Evolutionary conservation across 2,329 filamentous ascomycete genomes (phyloP), one percentile per base, ranked within the genome.

Genomic region (Colletotrichum destructivum): DNA sequence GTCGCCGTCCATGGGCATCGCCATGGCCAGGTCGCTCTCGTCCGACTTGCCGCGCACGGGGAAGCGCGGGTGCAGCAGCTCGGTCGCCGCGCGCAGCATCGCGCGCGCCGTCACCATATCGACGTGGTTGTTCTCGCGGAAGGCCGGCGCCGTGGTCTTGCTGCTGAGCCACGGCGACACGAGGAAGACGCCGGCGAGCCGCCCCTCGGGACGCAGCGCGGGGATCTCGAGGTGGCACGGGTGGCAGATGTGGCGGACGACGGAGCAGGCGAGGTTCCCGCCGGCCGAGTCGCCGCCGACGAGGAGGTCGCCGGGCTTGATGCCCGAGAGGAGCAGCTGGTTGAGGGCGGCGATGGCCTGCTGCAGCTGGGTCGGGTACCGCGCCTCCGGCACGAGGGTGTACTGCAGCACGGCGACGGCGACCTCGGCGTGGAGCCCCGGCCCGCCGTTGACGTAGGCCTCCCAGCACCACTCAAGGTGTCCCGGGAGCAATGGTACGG

Each of bases 231-330:
- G 72, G 46, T 79, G 77, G 23, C 64, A 68, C 1, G 81, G 80
- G 26, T 80, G 77, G 12, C 82, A 49, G 3, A 82, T 51, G 59
- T 83, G 81, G 12, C 77, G 70, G 12, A 82, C 69, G 8, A 83
- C 62, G 71, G 81, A 79, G 13, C 75, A 71, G 0, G 79, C 76
- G 42, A 83, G 59, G 66, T 83, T 82, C 0, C 78, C 82, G 16
- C 82, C 82, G 0, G 81, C 81, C 13, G 81, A 83, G 61, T 83
- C 82, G n/a, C 69, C 69, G 18, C 81, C 81, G 11, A 83, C 62
- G 56, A 82, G 72, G 13, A 83, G 74, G 60, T 83, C 75, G 2
- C 72, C 63, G 0, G 81, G 77, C 7, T 51, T 51, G 55, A 81
- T 71, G 4, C 82, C 82, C 1, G 75, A 71, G 0, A 73, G 71